phyloP scores from a whole-genome alignment of 345 rosid genomes.

The Adansonia digitata region DNA sequence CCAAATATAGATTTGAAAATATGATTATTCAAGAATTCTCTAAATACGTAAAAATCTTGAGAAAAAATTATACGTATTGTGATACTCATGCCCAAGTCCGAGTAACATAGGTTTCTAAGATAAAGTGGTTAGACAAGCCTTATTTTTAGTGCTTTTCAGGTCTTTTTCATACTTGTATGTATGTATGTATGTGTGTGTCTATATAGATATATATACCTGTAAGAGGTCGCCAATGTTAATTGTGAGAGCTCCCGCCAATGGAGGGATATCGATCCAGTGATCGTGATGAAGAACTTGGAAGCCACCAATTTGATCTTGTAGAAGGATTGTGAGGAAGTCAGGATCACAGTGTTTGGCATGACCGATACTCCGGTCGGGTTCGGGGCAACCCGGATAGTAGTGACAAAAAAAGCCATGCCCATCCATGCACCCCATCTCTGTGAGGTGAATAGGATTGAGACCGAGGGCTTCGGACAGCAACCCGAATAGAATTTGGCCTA shows the following conservation, averaged over 20 bases:
- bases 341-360: slow-evolving; percentile 15
- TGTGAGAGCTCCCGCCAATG: neutral
- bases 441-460: slow-evolving; percentile 13
- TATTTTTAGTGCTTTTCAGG: neutral
- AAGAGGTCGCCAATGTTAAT: slow-evolving; percentile 23
- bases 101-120: neutral
- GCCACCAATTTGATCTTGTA: slow-evolving; percentile 13
- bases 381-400: slow-evolving; percentile 29
- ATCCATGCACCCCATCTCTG: slow-evolving; percentile 17
- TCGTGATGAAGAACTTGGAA: slow-evolving; percentile 20
- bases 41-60: no score
- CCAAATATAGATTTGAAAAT: no score
- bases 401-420: slow-evolving; percentile 20
- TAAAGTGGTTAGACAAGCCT: neutral
- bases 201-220: no score
- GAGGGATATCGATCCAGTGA: slow-evolving; percentile 19
- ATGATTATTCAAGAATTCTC: no score
- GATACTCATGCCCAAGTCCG: no score
- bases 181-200: no score
- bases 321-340: slow-evolving; percentile 16
- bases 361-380: slow-evolving; percentile 20
- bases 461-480: slow-evolving; percentile 26
- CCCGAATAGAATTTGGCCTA: slow-evolving; percentile 13
- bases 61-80: no score
- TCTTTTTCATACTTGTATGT: no score